phyloP scores from a whole-genome alignment of 768 basidiomycete species.

The Boletus reticuloceps region DNA sequence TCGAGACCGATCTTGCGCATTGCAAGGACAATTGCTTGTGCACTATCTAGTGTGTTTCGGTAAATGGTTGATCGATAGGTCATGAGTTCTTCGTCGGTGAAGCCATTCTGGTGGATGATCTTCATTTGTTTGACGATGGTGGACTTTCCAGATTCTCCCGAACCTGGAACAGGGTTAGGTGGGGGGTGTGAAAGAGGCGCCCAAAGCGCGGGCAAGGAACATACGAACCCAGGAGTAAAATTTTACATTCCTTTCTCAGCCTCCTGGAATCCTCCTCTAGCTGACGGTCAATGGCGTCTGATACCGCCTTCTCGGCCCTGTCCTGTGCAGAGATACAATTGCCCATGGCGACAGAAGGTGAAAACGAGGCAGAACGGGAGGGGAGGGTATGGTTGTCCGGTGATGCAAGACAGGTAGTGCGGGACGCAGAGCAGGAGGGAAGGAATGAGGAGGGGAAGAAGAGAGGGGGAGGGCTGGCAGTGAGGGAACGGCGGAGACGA shows the following conservation, averaged over 20 bases:
- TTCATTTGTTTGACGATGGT: slow-evolving; percentile 99
- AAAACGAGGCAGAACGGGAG: not conserved
- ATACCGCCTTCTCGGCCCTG: slow-evolving; percentile 57
- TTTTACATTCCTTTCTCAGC: slow-evolving; percentile 89
- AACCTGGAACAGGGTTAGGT: slow-evolving; percentile 50
- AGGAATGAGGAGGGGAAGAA: no score
- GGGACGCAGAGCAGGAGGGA: not conserved
- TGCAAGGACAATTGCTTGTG: slow-evolving; percentile 79
- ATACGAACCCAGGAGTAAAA: slow-evolving; percentile 79
- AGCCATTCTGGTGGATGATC: slow-evolving; percentile 94
- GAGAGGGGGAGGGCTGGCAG: no score
- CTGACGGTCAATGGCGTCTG: slow-evolving; percentile 76
- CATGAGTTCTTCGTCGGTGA: slow-evolving; percentile 72
- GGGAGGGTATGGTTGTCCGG: not conserved
- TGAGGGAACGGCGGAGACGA: not conserved
- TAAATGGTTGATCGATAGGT: slow-evolving; percentile 78
- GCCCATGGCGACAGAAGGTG: slow-evolving; percentile 46
- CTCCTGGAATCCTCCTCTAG: slow-evolving; percentile 83
- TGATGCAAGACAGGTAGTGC: not conserved
- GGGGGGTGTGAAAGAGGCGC: slow-evolving; percentile 6
- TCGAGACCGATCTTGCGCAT: slow-evolving; percentile 86
- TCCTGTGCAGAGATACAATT: slow-evolving; percentile 61
- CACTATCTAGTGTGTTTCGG: slow-evolving; percentile 85
- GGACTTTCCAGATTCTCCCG: slow-evolving; percentile 92
- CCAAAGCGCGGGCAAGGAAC: not conserved